Evolutionary conservation across 139 green algal species (phyloP).

Genomic region (Chlorella vulgaris): DNA sequence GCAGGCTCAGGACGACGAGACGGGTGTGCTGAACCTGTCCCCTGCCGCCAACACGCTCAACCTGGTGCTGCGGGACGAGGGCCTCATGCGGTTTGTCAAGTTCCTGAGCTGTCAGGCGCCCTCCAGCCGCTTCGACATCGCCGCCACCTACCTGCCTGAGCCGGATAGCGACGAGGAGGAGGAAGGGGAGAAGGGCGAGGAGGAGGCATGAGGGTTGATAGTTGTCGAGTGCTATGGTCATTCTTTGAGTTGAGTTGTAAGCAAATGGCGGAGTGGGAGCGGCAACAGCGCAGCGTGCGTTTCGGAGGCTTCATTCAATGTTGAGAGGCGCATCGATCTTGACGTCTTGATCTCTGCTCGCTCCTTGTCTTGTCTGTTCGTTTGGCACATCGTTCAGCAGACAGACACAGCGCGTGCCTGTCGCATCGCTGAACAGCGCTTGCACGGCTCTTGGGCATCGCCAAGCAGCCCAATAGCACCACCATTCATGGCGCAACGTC

Average conservation of each 20-base stretch:
- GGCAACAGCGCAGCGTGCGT: background rate
- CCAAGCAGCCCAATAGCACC: background rate
- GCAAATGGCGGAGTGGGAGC: too few species aligned
- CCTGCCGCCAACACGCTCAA: slow-evolving; percentile 81
- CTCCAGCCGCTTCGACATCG: slow-evolving; percentile 54
- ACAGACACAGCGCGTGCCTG: too few species aligned
- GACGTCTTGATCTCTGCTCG: too few species aligned
- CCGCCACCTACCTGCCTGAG: slow-evolving; percentile 39
- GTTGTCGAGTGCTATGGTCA: too few species aligned
- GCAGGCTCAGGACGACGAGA: slow-evolving; percentile 64
- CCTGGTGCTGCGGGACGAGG: slow-evolving; percentile 81
- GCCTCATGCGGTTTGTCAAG: slow-evolving; percentile 91
- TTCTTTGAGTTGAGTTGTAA: too few species aligned
- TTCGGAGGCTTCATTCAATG: background rate
- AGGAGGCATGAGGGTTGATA: too few species aligned
- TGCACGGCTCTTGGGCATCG: background rate
- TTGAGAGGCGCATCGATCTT: background rate
- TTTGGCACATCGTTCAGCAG: too few species aligned
- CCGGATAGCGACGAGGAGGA: slow-evolving; percentile 37
- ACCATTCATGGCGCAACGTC: too few species aligned
- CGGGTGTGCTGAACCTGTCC: slow-evolving; percentile 79
- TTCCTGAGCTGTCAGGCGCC: slow-evolving; percentile 53
- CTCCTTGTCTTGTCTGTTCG: too few species aligned
- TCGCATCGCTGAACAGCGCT: too few species aligned
- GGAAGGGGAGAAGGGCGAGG: background rate